A percentile compares a stretch with the other conserved stretches of the same genome.
Conservation (phyloP, 2,329 filamentous ascomycete genomes). For the Colletotrichum spaethianum region DNA sequence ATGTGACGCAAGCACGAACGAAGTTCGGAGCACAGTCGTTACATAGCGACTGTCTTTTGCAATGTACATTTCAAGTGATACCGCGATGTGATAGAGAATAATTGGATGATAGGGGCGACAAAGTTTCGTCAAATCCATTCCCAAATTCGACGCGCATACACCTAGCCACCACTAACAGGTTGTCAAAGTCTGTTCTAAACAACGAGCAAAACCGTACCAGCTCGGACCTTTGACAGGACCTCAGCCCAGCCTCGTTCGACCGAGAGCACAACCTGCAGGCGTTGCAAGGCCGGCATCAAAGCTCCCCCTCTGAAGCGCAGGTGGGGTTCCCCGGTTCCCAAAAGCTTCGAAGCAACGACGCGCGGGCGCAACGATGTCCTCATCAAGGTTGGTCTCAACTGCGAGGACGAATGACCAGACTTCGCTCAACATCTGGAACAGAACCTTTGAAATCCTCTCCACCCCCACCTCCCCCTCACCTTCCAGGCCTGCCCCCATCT, state of each 20-base stretch:
- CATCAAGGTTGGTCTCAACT: conserved; percentile 12
- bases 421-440: neutral
- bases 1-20: too few species aligned
- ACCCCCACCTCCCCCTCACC: neutral
- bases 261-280: neutral
- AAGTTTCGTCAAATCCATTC: neutral
- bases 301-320: neutral
- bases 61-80: neutral
- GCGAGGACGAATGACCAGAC: neutral
- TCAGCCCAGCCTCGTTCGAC: too few species aligned
- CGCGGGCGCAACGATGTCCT: neutral
- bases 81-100: neutral
- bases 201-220: neutral
- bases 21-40: too few species aligned
- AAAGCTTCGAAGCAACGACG: neutral
- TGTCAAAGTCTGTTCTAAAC: neutral
- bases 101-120: neutral
- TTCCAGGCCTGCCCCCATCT: neutral
- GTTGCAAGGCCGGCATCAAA: neutral
- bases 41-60: neutral
- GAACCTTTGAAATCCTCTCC: too few species aligned
- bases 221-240: too few species aligned
- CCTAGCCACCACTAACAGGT: neutral
- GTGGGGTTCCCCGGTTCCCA: neutral
- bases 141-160: neutral